phyloP scores from a whole-genome alignment of 176 grass and related monocot genomes.

The Eragrostis curvula region DNA sequence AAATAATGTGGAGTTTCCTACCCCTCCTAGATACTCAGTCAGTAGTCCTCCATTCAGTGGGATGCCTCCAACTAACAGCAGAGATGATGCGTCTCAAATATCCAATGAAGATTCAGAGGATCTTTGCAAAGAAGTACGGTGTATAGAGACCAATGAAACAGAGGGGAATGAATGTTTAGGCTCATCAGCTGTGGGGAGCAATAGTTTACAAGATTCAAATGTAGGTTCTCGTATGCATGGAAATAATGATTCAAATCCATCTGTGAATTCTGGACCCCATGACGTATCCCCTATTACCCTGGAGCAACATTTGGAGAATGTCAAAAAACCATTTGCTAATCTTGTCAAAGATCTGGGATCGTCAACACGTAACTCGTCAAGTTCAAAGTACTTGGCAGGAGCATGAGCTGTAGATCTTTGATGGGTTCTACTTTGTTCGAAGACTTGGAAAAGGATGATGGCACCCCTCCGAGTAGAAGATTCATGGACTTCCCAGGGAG shows the following conservation, averaged over 20 bases:
- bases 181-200: conserved; percentile 45
- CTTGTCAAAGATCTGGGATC: conserved; percentile 57
- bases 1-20: conserved; percentile 36
- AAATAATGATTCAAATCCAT: conserved; percentile 42
- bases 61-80: conserved; percentile 47
- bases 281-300: conserved; percentile 59
- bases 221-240: conserved; percentile 24
- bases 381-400: conserved; percentile 71
- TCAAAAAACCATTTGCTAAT: conserved; percentile 66
- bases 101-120: conserved; percentile 73
- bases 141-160: conserved; percentile 72
- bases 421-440: conserved; percentile 59
- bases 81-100: conserved; percentile 40
- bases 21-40: conserved; percentile 47
- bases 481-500: conserved; percentile 70
- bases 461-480: conserved; percentile 76
- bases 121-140: conserved; percentile 90
- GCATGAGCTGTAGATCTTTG: conserved; percentile 81
- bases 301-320: conserved; percentile 91
- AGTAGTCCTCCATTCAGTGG: conserved; percentile 60
- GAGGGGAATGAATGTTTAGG: conserved; percentile 44
- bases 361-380: conserved; percentile 42
- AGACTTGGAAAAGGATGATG: conserved; percentile 54
- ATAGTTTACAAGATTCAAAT: conserved; percentile 46
- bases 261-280: conserved; percentile 32